Conservation (phyloP, 129 eudicot genomes). For the Artemisia tridentata region DNA sequence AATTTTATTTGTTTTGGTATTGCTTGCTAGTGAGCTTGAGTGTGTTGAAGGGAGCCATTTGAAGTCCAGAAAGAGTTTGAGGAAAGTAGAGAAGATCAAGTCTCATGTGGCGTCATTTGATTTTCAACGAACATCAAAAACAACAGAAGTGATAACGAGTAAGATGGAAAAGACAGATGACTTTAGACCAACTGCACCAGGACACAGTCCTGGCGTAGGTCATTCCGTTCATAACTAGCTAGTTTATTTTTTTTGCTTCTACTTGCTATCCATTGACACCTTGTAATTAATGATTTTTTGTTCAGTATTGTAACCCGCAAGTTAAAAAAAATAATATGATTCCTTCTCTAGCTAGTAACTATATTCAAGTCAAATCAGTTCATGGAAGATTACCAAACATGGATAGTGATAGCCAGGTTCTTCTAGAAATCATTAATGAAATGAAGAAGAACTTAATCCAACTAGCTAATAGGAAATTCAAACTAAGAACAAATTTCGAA, state of each 20-base stretch:
- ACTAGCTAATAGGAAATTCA: too few species aligned
- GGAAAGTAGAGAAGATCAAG: constrained; percentile 6
- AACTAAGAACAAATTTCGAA: too few species aligned
- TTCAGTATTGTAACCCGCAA: neutral
- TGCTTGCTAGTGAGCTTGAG: constrained; percentile 21
- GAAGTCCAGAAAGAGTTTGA: constrained; percentile 14
- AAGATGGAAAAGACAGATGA: constrained; percentile 29
- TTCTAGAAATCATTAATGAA: too few species aligned
- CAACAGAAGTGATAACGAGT: neutral
- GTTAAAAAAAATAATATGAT: too few species aligned
- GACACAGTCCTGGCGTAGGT: constrained; percentile 70
- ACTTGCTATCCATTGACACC: neutral
- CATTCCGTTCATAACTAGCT: constrained; percentile 48
- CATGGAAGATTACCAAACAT: too few species aligned
- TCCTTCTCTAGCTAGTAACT: too few species aligned
- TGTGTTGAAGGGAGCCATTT: constrained; percentile 20
- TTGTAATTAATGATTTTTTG: constrained; percentile 19
- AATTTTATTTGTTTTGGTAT: constrained; percentile 19
- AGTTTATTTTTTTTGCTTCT: constrained; percentile 6
- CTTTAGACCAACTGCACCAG: constrained; percentile 61
- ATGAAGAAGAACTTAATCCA: too few species aligned
- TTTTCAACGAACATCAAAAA: neutral
- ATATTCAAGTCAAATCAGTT: too few species aligned
- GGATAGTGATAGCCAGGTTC: too few species aligned
- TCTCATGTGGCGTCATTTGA: neutral